A percentile compares a stretch with the other conserved stretches of the same genome.
Conservation (phyloP, 2,329 filamentous ascomycete genomes). For the Sporothrix dimorphospora region DNA sequence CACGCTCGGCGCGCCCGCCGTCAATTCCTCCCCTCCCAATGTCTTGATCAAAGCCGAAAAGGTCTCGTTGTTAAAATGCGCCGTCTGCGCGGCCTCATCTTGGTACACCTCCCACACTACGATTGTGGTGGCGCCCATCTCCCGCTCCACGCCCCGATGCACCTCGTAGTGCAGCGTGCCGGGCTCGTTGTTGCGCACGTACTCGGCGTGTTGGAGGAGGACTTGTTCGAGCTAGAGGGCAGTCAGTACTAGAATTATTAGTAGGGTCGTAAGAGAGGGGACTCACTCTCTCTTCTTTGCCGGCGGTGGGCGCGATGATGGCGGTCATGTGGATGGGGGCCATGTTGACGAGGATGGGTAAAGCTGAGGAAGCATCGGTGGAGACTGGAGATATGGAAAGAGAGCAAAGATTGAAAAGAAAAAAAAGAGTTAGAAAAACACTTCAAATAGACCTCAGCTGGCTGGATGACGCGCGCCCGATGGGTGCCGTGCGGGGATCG, state of each 20-base stretch:
- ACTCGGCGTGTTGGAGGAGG: background rate
- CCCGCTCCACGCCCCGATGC: background rate
- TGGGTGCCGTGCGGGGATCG: background rate
- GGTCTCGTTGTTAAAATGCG: background rate
- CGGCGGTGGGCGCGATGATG: background rate
- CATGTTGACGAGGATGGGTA: background rate
- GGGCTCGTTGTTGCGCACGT: background rate
- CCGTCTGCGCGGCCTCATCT: background rate
- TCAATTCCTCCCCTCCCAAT: background rate
- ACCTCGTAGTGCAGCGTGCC: constrained; percentile 7
- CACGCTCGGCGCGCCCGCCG: background rate
- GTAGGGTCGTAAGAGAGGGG: background rate
- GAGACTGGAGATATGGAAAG: no score
- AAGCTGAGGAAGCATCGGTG: background rate
- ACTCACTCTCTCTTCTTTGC: background rate
- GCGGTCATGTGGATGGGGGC: background rate
- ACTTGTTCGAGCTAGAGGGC: background rate
- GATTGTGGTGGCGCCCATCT: background rate
- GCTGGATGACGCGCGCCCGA: background rate
- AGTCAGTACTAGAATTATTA: background rate
- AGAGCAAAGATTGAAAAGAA: background rate
- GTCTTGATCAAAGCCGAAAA: background rate
- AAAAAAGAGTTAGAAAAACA: background rate
- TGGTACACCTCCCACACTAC: constrained; percentile 3
- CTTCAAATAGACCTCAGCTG: background rate